A percentile compares a stretch with the other conserved stretches of the same genome.
phyloP scores from a whole-genome alignment of 352 stramenopile species.

The Plasmopara muralis region DNA sequence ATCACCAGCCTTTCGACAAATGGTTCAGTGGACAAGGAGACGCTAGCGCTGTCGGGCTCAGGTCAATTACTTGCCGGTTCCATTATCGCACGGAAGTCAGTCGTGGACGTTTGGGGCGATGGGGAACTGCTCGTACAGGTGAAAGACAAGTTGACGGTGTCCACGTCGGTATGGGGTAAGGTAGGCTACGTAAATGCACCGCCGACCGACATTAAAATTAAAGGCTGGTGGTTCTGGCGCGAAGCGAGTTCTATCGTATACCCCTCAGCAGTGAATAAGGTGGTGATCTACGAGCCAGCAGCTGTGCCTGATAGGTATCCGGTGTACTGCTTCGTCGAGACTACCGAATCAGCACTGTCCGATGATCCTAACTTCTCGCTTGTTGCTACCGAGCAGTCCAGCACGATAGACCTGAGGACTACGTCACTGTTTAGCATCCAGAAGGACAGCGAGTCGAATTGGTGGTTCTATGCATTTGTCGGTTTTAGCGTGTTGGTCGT shows the following conservation, averaged over 20 bases:
- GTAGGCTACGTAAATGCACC: slow-evolving; percentile 43
- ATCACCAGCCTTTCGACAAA: slow-evolving; percentile 34
- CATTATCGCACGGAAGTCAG: slow-evolving; percentile 31
- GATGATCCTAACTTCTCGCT: slow-evolving; percentile 31
- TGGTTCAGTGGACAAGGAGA: slow-evolving; percentile 37
- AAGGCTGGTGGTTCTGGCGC: slow-evolving; percentile 53
- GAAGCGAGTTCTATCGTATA: slow-evolving; percentile 36
- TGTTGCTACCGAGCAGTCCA: slow-evolving; percentile 13
- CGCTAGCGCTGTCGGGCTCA: slow-evolving; percentile 39
- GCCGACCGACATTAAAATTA: slow-evolving; percentile 37
- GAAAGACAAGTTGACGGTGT: slow-evolving; percentile 38
- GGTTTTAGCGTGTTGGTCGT: slow-evolving; percentile 30
- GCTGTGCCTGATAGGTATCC: slow-evolving; percentile 24
- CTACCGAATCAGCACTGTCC: slow-evolving; percentile 19
- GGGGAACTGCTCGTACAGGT: slow-evolving; percentile 44
- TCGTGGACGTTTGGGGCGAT: slow-evolving; percentile 40
- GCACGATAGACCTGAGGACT: slow-evolving; percentile 14
- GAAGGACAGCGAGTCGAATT: slow-evolving; percentile 15
- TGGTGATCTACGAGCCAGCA: slow-evolving; percentile 25
- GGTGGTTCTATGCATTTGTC: slow-evolving; percentile 36
- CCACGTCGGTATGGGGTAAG: slow-evolving; percentile 43
- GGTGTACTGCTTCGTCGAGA: slow-evolving; percentile 29
- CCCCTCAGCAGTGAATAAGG: slow-evolving; percentile 30
- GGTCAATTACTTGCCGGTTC: slow-evolving; percentile 42
- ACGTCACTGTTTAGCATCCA: slow-evolving; percentile 30